These are phyloP conservation scores for Geotrichum histeridarum DNA, from an alignment of 1,139 yeast genomes.

Conservation along the genomic window DNA sequence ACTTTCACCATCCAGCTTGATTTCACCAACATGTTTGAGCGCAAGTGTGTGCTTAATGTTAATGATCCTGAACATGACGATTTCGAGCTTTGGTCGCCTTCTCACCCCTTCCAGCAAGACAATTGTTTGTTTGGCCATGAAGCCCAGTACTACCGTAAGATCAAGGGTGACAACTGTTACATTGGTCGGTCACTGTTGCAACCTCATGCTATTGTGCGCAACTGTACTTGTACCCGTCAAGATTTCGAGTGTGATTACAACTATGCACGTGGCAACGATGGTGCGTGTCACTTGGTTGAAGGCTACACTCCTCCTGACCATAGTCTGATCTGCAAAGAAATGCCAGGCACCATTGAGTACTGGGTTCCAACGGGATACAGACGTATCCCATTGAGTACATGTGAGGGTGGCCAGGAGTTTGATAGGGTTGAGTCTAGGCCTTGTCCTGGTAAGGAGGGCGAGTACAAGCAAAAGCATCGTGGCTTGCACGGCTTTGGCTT, in stretches of 20 bases:
- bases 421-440: constrained; percentile 64
- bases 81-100: constrained; percentile 78
- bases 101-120: constrained; percentile 54
- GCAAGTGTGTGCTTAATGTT: constrained; percentile 68
- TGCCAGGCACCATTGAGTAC: constrained; percentile 56
- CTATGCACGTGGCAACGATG: constrained; percentile 63
- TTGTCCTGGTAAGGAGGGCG: constrained; percentile 82
- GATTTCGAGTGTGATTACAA: constrained; percentile 96
- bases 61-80: constrained; percentile 60
- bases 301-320: constrained; percentile 69
- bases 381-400: constrained; percentile 65
- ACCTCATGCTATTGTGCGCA: constrained; percentile 54
- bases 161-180: constrained; percentile 63
- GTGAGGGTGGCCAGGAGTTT: constrained; percentile 63
- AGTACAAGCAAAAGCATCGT: constrained; percentile 56
- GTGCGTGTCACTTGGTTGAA: constrained; percentile 75
- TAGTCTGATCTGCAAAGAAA: constrained; percentile 54
- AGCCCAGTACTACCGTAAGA: constrained; percentile 69
- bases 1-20: constrained; percentile 56
- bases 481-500: constrained; percentile 53
- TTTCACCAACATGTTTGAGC: constrained; percentile 54
- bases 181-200: constrained; percentile 51
- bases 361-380: constrained; percentile 80
- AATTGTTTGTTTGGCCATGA: constrained; percentile 88
- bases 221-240: constrained; percentile 79